Conservation (phyloP, 306 rosid genomes). For the Glycine soja region DNA sequence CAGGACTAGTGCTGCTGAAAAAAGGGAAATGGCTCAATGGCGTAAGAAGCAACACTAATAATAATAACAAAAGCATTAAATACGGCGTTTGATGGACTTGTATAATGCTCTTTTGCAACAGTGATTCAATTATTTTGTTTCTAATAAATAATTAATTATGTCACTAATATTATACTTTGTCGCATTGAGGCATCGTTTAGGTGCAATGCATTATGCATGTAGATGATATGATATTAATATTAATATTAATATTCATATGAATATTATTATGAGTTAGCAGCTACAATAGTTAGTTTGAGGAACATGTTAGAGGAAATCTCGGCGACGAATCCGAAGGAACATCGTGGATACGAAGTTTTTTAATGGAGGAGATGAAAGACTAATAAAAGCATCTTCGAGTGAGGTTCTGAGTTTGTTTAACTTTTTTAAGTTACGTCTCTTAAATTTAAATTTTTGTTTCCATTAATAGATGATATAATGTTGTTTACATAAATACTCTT, state of each 20-base stretch:
- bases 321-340: conserved; percentile 60
- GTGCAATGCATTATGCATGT: conserved; percentile 22
- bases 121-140: conserved; percentile 39
- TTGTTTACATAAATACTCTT: too few species aligned
- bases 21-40: conserved; percentile 25
- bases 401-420: too few species aligned
- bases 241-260: neutral
- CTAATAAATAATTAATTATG: neutral
- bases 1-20: conserved; percentile 10
- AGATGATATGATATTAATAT: neutral
- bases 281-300: conserved; percentile 15
- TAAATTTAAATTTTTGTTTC: too few species aligned
- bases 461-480: too few species aligned
- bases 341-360: conserved; percentile 42
- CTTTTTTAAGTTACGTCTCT: too few species aligned
- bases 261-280: neutral
- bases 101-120: conserved; percentile 29
- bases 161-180: neutral
- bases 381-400: too few species aligned
- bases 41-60: conserved; percentile 39
- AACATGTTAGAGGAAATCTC: conserved; percentile 65
- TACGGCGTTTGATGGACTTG: conserved; percentile 35
- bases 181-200: conserved; percentile 26
- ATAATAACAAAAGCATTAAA: conserved; percentile 45
- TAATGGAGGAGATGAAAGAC: neutral